These are phyloP conservation scores for Sungouiella blattae DNA, from an alignment of 805 yeast genomes.

Conservation along the genomic window DNA sequence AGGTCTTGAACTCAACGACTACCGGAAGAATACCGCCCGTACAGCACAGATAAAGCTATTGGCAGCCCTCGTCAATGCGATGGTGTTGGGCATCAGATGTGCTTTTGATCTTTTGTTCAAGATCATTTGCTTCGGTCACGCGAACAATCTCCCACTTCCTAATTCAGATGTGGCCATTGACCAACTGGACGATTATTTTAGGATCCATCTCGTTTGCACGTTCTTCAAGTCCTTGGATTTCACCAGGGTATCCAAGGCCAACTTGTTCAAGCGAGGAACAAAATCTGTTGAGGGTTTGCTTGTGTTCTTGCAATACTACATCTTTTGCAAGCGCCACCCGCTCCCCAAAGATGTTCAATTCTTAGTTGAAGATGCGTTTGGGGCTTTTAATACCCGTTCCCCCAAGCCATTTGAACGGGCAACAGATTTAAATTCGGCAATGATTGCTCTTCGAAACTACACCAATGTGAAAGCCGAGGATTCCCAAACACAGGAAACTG, in stretches of 20 bases:
- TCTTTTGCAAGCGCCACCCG: slow-evolving; percentile 57
- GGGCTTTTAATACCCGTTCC: slow-evolving; percentile 20
- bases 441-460: slow-evolving; percentile 9
- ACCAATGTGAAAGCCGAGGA: background rate
- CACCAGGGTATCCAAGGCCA: slow-evolving; percentile 3
- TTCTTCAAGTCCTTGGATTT: slow-evolving; percentile 20
- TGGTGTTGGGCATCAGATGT: slow-evolving; percentile 43
- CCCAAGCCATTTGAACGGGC: slow-evolving; percentile 32
- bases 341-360: slow-evolving; percentile 62
- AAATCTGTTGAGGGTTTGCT: slow-evolving; percentile 34
- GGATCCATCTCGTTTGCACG: slow-evolving; percentile 52
- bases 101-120: slow-evolving; percentile 52
- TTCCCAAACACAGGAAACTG: background rate
- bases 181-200: slow-evolving; percentile 63
- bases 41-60: slow-evolving; percentile 60
- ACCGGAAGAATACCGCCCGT: slow-evolving; percentile 55
- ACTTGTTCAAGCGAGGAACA: slow-evolving; percentile 7
- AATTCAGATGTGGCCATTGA: slow-evolving; percentile 49
- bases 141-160: slow-evolving; percentile 53
- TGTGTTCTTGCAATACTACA: slow-evolving; percentile 68
- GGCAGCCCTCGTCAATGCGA: slow-evolving; percentile 50
- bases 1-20: slow-evolving; percentile 66
- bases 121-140: slow-evolving; percentile 64
- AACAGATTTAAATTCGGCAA: slow-evolving; percentile 19
- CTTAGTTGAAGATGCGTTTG: slow-evolving; percentile 44